Evolutionary conservation across 305 asterid genomes (phyloP).

Genomic region (Solanum hybrid): DNA sequence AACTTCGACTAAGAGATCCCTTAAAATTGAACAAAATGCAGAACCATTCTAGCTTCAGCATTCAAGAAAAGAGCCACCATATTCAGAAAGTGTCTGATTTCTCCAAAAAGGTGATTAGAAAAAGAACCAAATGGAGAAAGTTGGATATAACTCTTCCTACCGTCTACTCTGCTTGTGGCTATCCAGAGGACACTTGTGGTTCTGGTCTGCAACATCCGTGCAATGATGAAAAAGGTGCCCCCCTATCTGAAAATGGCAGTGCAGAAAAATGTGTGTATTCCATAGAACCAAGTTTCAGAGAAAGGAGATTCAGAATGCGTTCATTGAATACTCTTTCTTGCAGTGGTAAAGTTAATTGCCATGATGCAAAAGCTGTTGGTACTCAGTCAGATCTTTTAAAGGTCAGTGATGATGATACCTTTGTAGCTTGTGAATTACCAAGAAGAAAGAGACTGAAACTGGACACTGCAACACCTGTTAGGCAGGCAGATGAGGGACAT

Average conservation of each 20-base stretch:
- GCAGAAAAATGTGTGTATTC: slow-evolving; percentile 16
- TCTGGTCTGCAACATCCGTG: slow-evolving; percentile 18
- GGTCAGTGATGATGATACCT: slow-evolving; percentile 11
- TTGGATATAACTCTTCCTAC: slow-evolving; percentile 24
- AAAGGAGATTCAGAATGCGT: slow-evolving; percentile 8
- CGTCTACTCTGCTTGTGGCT: slow-evolving; percentile 18
- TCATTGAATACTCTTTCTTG: background rate
- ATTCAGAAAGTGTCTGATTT: slow-evolving; percentile 19
- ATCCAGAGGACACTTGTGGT: slow-evolving; percentile 20
- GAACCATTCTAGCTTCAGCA: slow-evolving; percentile 26
- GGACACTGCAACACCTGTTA: slow-evolving; percentile 18
- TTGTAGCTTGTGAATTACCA: slow-evolving; percentile 18
- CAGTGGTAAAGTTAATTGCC: background rate
- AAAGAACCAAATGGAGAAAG: slow-evolving; percentile 35
- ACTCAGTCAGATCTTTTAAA: slow-evolving; percentile 11
- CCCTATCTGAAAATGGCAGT: slow-evolving; percentile 19
- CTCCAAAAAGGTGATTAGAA: slow-evolving; percentile 27
- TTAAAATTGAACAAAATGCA: slow-evolving; percentile 18
- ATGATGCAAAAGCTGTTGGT: slow-evolving; percentile 21
- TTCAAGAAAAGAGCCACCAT: slow-evolving; percentile 22
- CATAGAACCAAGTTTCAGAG: slow-evolving; percentile 14
- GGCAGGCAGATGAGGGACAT: slow-evolving; percentile 14
- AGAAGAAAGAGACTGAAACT: slow-evolving; percentile 30
- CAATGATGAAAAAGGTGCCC: slow-evolving; percentile 18
- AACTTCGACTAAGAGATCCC: slow-evolving; percentile 30